These are phyloP conservation scores for Amanita polypyramis DNA, from an alignment of 768 basidiomycete genomes.

Conservation along the genomic window DNA sequence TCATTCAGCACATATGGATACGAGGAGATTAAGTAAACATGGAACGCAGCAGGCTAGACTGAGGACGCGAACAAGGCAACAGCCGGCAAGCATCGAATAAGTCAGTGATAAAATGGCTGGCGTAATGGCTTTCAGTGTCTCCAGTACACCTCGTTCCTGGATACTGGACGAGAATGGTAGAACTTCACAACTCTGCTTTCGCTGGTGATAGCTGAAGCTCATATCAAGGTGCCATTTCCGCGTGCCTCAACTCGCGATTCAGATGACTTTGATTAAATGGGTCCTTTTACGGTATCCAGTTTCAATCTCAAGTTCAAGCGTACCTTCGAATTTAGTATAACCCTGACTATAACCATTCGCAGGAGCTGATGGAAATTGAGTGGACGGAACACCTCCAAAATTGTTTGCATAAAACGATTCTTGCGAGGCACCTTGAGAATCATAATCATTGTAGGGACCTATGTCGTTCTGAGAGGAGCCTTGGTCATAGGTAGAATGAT, in stretches of 20 bases:
- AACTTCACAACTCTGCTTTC: slow-evolving; percentile 29
- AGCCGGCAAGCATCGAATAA: background rate
- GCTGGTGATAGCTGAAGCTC: slow-evolving; percentile 41
- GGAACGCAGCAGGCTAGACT: slow-evolving; percentile 35
- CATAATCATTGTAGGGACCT: slow-evolving; percentile 64
- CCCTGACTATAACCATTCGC: slow-evolving; percentile 48
- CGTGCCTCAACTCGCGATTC: slow-evolving; percentile 41
- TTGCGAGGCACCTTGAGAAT: slow-evolving; percentile 38
- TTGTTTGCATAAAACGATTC: slow-evolving; percentile 63
- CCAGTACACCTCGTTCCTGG: slow-evolving; percentile 6
- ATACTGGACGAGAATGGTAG: slow-evolving; percentile 3
- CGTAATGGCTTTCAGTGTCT: slow-evolving; percentile 15
- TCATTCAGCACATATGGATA: slow-evolving; percentile 24
- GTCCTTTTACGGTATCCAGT: slow-evolving; percentile 28
- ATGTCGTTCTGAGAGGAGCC: slow-evolving; percentile 49
- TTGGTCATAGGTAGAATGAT: slow-evolving; percentile 54
- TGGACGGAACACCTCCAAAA: slow-evolving; percentile 39
- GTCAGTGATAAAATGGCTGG: background rate
- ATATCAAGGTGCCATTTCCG: slow-evolving; percentile 32
- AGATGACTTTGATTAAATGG: slow-evolving; percentile 16
- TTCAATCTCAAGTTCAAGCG: slow-evolving; percentile 69
- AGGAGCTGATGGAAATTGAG: slow-evolving; percentile 40
- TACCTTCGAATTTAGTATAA: slow-evolving; percentile 71
- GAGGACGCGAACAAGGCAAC: slow-evolving; percentile 27
- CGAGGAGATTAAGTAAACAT: slow-evolving; percentile 27